A percentile compares a stretch with the other conserved stretches of the same genome.
Conservation (phyloP, 306 rosid genomes). For the Cucurbita moschata region DNA sequence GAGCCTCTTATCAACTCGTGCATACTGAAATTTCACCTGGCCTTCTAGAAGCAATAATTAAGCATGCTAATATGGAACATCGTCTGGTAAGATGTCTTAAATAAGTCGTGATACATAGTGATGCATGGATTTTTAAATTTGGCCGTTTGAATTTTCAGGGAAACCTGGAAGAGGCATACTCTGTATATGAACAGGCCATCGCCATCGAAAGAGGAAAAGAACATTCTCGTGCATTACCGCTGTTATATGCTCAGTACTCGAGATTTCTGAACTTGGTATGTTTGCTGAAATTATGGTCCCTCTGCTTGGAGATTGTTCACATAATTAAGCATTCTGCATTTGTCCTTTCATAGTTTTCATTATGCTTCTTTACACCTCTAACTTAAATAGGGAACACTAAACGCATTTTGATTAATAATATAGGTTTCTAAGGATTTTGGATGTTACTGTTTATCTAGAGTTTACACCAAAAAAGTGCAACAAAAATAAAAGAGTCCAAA, state of each 20-base stretch:
- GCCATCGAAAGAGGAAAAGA: slow-evolving; percentile 97
- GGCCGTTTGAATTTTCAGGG: slow-evolving; percentile 40
- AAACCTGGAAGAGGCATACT: slow-evolving; percentile 66
- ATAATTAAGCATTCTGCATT: not conserved
- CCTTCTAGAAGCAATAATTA: slow-evolving; percentile 90
- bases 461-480: not conserved
- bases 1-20: slow-evolving; percentile 84
- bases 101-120: slow-evolving; percentile 6
- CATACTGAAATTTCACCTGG: slow-evolving; percentile 91
- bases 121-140: slow-evolving; percentile 3
- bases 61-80: slow-evolving; percentile 85
- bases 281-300: not conserved
- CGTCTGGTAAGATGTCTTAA: slow-evolving; percentile 53
- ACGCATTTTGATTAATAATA: not conserved
- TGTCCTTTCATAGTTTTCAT: not conserved
- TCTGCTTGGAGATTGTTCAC: not conserved
- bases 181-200: slow-evolving; percentile 79
- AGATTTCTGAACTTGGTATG: slow-evolving; percentile 81
- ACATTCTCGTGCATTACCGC: slow-evolving; percentile 67
- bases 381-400: not conserved
- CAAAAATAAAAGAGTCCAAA: not conserved
- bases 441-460: not conserved
- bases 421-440: not conserved
- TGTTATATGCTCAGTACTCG: slow-evolving; percentile 79
- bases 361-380: not conserved